These are phyloP conservation scores for Dictyostelium intermedium DNA, from an alignment of 78 protist genomes.

Conservation along the genomic window DNA sequence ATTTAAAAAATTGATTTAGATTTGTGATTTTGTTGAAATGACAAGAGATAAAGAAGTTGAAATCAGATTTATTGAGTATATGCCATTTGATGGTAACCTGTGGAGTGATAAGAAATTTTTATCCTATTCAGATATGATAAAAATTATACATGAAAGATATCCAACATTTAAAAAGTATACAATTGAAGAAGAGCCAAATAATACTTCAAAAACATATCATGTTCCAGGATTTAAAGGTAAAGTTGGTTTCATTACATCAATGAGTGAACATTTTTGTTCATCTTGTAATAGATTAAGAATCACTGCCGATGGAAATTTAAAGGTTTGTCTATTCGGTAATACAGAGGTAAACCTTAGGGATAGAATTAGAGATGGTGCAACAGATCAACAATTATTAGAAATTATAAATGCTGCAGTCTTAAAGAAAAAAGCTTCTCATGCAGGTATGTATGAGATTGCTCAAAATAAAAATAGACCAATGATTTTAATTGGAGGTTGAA, in stretches of 20 bases:
- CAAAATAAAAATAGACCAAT: slow-evolving; percentile 87
- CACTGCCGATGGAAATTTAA: slow-evolving; percentile 93
- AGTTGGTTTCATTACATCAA: slow-evolving; percentile 92
- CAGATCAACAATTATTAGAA: slow-evolving; percentile 68
- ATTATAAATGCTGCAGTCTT: slow-evolving; percentile 68
- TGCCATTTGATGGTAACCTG: slow-evolving; percentile 94
- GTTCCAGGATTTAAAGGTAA: slow-evolving; percentile 80
- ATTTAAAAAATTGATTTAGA: background rate
- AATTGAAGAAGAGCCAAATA: slow-evolving; percentile 65
- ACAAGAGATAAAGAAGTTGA: slow-evolving; percentile 74
- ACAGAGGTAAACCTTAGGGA: slow-evolving; percentile 86
- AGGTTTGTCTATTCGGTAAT: slow-evolving; percentile 94
- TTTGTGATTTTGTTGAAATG: slow-evolving; percentile 81
- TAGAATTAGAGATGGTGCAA: slow-evolving; percentile 80
- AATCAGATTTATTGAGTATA: slow-evolving; percentile 93
- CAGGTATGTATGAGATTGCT: slow-evolving; percentile 89
- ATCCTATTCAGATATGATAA: slow-evolving; percentile 75
- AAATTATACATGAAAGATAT: slow-evolving; percentile 16
- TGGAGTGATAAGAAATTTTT: slow-evolving; percentile 88
- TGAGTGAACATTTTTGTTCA: slow-evolving; percentile 94
- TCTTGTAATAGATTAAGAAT: slow-evolving; percentile 93
- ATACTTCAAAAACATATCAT: slow-evolving; percentile 84
- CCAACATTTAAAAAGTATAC: slow-evolving; percentile 1
- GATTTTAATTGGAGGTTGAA: slow-evolving; percentile 92
- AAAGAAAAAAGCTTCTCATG: slow-evolving; percentile 82